Conservation (phyloP, 2,329 filamentous ascomycete genomes). For the Colletotrichum incanum region DNA sequence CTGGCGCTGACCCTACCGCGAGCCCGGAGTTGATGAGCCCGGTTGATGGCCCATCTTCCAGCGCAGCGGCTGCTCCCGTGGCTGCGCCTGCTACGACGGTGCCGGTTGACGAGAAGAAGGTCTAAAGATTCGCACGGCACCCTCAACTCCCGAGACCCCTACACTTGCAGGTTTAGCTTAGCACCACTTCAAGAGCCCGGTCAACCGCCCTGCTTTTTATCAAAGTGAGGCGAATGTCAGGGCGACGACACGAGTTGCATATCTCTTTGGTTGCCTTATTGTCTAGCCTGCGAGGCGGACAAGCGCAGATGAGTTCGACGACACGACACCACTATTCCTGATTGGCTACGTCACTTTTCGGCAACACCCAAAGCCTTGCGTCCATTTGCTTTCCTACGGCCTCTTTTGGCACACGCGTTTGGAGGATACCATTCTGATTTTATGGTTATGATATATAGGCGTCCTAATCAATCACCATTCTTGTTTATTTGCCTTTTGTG, state of each 20-base stretch:
- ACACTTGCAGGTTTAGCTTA: conserved; percentile 12
- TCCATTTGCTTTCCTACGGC: conserved; percentile 9
- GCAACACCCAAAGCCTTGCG: conserved; percentile 28
- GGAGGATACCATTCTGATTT: conserved; percentile 40
- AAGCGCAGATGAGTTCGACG: conserved; percentile 23
- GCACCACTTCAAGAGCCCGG: not conserved
- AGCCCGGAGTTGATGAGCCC: conserved; percentile 39
- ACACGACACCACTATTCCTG: not conserved
- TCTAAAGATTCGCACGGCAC: conserved; percentile 2
- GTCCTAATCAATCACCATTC: conserved; percentile 18
- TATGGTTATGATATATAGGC: conserved; percentile 17
- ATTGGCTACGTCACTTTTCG: conserved; percentile 19
- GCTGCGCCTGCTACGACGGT: conserved; percentile 23
- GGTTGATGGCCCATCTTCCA: conserved; percentile 31
- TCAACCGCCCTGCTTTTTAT: conserved; percentile 21
- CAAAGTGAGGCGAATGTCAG: conserved; percentile 33
- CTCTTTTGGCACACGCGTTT: conserved; percentile 12
- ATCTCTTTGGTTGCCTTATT: conserved; percentile 32
- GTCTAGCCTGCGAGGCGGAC: conserved; percentile 20
- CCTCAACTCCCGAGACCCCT: not conserved
- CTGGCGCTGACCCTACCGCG: conserved; percentile 47
- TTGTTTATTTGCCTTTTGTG: not conserved
- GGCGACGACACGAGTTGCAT: not conserved
- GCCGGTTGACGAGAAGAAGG: conserved; percentile 37
- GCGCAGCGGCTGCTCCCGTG: conserved; percentile 20